Evolutionary conservation across 2,329 filamentous ascomycete species (phyloP).

Genomic region (Venturia aucupariae): DNA sequence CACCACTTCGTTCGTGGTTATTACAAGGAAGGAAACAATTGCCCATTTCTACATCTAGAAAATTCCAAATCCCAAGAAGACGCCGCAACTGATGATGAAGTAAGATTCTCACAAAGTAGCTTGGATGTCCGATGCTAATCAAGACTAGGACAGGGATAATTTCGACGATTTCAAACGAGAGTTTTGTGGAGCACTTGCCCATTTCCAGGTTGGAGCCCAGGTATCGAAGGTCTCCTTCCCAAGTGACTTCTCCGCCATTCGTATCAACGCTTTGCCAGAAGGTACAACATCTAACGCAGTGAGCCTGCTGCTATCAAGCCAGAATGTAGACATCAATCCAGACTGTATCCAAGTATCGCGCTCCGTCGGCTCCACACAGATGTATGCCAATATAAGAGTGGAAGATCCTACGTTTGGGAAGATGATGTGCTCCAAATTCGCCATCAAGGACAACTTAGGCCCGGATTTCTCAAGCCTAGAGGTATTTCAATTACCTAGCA

Average conservation of each 20-base stretch:
- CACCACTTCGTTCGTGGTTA: not conserved
- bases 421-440: not conserved
- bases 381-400: not conserved
- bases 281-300: slow-evolving; percentile 17
- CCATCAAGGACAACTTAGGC: not conserved
- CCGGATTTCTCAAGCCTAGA: not conserved
- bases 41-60: not conserved
- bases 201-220: slow-evolving; percentile 19
- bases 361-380: not conserved
- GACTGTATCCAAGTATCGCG: not conserved
- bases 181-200: slow-evolving; percentile 18
- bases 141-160: not conserved
- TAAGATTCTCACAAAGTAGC: not conserved
- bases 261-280: slow-evolving; percentile 18
- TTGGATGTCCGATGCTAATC: not conserved
- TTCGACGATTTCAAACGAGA: slow-evolving; percentile 20
- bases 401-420: not conserved
- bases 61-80: not conserved
- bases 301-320: slow-evolving; percentile 9
- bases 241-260: slow-evolving; percentile 21
- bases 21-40: not conserved
- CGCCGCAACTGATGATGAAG: not conserved
- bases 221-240: slow-evolving; percentile 21
- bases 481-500: slow-evolving; percentile 13
- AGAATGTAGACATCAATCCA: not conserved